phyloP scores from a whole-genome alignment of 305 asterid genomes.

The Caryopteris hybrid region DNA sequence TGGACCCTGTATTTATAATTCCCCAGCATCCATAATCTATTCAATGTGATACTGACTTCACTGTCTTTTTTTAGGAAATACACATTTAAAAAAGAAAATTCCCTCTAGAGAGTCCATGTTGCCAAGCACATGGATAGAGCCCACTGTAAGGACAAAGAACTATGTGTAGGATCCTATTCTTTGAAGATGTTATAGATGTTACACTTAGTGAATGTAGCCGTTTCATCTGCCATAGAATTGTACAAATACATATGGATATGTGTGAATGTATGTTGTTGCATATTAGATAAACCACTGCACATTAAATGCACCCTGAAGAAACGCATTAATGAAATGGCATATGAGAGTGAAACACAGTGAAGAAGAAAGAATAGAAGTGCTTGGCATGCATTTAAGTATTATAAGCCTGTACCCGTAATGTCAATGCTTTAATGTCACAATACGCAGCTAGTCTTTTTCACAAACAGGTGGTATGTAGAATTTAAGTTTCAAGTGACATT shows the following conservation, averaged over 20 bases:
- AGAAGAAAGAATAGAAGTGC: background rate
- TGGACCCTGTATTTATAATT: conserved; percentile 54
- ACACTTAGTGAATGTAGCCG: background rate
- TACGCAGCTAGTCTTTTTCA: conserved; percentile 31
- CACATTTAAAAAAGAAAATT: conserved; percentile 18
- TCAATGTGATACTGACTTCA: conserved; percentile 61
- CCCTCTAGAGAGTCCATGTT: conserved; percentile 39
- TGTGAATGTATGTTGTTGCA: background rate
- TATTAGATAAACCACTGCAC: no score
- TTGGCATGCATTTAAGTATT: conserved; percentile 14
- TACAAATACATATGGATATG: background rate
- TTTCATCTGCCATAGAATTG: no score
- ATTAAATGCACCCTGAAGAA: background rate
- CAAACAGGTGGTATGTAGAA: conserved; percentile 17
- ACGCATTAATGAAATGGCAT: background rate
- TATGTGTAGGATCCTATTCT: background rate
- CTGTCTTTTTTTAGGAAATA: conserved; percentile 39
- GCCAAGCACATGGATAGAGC: conserved; percentile 59
- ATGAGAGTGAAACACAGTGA: background rate
- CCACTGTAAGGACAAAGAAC: conserved; percentile 20
- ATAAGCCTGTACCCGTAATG: conserved; percentile 1
- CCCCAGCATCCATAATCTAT: conserved; percentile 46
- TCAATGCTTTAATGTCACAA: conserved; percentile 16
- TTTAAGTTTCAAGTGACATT: conserved; percentile 33
- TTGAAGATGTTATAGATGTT: background rate